Evolutionary conservation across 108 stramenopile species (phyloP).

Genomic region (Fistulifera pelliculosa): DNA sequence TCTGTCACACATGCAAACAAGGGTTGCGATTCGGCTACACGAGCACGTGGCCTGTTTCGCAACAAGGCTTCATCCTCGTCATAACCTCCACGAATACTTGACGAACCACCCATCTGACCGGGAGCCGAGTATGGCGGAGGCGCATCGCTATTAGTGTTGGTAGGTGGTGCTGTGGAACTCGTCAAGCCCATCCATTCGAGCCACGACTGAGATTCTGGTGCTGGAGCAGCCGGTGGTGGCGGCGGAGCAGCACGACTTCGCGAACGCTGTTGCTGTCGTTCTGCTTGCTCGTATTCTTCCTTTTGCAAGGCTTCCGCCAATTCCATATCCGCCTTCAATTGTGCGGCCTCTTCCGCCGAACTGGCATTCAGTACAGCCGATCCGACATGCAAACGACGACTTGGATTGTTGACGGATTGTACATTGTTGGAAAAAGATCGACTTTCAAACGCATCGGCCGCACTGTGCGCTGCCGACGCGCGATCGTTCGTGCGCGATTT

Average conservation of each 20-base stretch:
- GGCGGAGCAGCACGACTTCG: neutral
- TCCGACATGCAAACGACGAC: conserved; percentile 1
- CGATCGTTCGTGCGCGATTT: conserved; percentile 40
- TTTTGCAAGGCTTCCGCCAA: conserved; percentile 70
- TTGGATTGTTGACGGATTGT: conserved; percentile 1
- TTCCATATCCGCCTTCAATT: conserved; percentile 62
- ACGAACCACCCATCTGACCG: conserved; percentile 13
- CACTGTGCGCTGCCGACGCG: conserved; percentile 22
- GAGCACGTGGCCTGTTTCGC: conserved; percentile 13
- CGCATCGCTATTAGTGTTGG: conserved; percentile 5
- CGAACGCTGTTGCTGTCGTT: neutral
- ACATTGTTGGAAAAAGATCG: conserved; percentile 7
- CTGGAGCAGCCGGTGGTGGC: conserved; percentile 16
- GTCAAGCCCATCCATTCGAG: conserved; percentile 30
- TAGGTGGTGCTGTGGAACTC: conserved; percentile 7
- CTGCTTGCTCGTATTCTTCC: conserved; percentile 50
- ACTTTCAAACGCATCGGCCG: conserved; percentile 35
- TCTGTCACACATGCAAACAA: conserved; percentile 76
- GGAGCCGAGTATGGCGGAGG: conserved; percentile 20
- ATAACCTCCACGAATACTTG: conserved; percentile 16
- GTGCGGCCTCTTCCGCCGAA: conserved; percentile 19
- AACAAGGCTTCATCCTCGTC: no score
- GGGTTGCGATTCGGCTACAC: conserved; percentile 52
- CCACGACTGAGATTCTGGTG: conserved; percentile 19
- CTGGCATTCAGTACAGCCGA: neutral